Evolutionary conservation across 768 basidiomycete genomes (phyloP), one percentile per base, ranked within the genome.

Genomic region (Mycena polygramma): DNA sequence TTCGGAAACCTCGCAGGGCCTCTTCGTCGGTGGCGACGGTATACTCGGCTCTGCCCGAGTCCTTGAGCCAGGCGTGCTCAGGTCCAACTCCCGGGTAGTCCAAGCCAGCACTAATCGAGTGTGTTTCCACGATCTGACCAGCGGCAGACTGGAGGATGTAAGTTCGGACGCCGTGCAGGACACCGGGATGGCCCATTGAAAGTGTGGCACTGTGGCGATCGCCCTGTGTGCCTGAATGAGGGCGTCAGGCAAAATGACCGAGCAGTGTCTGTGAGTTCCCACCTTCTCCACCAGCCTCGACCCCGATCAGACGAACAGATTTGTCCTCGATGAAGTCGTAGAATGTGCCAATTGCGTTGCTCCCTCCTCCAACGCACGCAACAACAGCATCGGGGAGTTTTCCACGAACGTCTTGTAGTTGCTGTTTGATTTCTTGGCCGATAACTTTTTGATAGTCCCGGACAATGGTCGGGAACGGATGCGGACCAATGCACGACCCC

Each of bases 211-310:
- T 98, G 80, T 99, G 97, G 20, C 86, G 86, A 69, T 91, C 89
- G 14, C 96, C 95, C 73, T 97, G 89, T 68, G 92, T 84, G 68
- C 96, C 95, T 94, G 74, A 17, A 48, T 26, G 39, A 53, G 5
- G 35, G 43, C 35, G 66, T 36, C 45, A 45, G 35, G 70, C 49
- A 41, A 51, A 41, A 46, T 53, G 45, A 35, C 48, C 70, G n/a
- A 13, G 46, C 35, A 49, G 4, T 51, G 36, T 54, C 45, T 39
- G 58, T 30, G 30, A 30, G 30, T 26, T 74, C 81, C 70, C 62
- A 92, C 97, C 98, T 86, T 99, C 96, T 61, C 98, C 98, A 68
- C 96, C 98, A 49, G 98, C 98, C 79, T 99, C 98, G 13, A 99
- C 97, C 70, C 98, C 98, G 39, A 99, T 83, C 39, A 99, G 83